Evolutionary conservation across 768 basidiomycete species (phyloP).

Genomic region (Neoboletus brunneissimus): DNA sequence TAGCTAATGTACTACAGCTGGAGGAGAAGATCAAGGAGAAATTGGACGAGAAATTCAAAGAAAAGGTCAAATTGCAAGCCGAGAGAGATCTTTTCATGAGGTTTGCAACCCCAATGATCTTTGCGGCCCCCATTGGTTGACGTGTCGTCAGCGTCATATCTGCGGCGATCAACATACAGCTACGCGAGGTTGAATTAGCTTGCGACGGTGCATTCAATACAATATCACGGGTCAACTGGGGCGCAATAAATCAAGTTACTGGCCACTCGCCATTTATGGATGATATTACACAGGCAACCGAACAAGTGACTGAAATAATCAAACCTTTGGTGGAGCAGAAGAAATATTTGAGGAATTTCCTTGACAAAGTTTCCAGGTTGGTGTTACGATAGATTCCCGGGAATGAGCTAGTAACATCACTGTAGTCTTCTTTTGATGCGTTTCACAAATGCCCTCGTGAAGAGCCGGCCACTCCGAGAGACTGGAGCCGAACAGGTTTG

Average conservation of each 20-base stretch:
- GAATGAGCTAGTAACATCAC: background rate
- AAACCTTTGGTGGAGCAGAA: constrained; percentile 88
- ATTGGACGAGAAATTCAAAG: constrained; percentile 71
- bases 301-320: constrained; percentile 73
- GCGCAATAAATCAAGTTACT: constrained; percentile 74
- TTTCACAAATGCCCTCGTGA: constrained; percentile 87
- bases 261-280: constrained; percentile 79
- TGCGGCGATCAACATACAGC: constrained; percentile 70
- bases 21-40: constrained; percentile 90
- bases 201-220: constrained; percentile 77
- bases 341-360: constrained; percentile 89
- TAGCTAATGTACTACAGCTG: constrained; percentile 47
- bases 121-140: background rate
- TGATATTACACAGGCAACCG: constrained; percentile 72
- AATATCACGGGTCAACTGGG: constrained; percentile 80
- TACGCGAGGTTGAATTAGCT: constrained; percentile 83
- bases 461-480: constrained; percentile 86
- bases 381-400: constrained; percentile 12
- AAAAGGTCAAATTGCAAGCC: constrained; percentile 74
- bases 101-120: constrained; percentile 40
- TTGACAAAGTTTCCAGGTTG: constrained; percentile 91
- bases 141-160: constrained; percentile 66
- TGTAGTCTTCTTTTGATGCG: constrained; percentile 75
- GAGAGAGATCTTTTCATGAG: constrained; percentile 89
- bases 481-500: constrained; percentile 92